Conservation (phyloP, 2,329 filamentous ascomycete genomes). For the Fusarium odoratissimum region DNA sequence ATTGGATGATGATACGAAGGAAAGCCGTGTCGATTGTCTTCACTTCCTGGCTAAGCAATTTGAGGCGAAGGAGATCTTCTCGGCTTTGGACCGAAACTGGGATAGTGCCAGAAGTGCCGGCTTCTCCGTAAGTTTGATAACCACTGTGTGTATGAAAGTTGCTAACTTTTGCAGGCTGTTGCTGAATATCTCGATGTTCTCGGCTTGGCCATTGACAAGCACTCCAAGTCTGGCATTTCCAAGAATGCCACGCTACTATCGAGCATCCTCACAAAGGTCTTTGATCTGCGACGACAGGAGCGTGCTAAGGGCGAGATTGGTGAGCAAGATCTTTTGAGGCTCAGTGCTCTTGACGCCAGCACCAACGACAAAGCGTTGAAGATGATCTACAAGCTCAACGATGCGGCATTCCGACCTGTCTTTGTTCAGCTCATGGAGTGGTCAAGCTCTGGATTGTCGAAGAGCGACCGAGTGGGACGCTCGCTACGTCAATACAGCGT, state of each 20-base stretch:
- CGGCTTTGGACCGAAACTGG: slow-evolving; percentile 80
- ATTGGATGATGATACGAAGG: slow-evolving; percentile 70
- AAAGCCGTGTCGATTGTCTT: slow-evolving; percentile 76
- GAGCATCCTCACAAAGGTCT: slow-evolving; percentile 67
- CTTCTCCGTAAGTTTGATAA: slow-evolving; percentile 64
- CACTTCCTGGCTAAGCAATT: slow-evolving; percentile 81
- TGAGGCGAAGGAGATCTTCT: slow-evolving; percentile 80
- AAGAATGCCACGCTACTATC: slow-evolving; percentile 80
- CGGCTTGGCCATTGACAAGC: slow-evolving; percentile 77
- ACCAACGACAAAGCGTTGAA: slow-evolving; percentile 80
- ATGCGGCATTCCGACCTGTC: slow-evolving; percentile 90
- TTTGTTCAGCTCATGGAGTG: slow-evolving; percentile 90
- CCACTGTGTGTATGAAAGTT: background rate
- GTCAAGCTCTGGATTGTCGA: slow-evolving; percentile 70
- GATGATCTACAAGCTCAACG: slow-evolving; percentile 97
- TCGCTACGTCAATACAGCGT: slow-evolving; percentile 77
- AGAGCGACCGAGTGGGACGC: slow-evolving; percentile 69
- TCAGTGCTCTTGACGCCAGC: slow-evolving; percentile 71
- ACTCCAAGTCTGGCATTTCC: slow-evolving; percentile 81
- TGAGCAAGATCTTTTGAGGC: slow-evolving; percentile 57
- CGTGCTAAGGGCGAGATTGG: slow-evolving; percentile 59
- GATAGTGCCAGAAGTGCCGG: slow-evolving; percentile 70
- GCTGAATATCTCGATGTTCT: slow-evolving; percentile 77
- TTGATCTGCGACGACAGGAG: slow-evolving; percentile 74
- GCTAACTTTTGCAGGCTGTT: slow-evolving; percentile 65